Evolutionary conservation across 2,329 filamentous ascomycete genomes (phyloP), one percentile per base, ranked within the genome.

Genomic region (Aspergillus carbonarius): DNA sequence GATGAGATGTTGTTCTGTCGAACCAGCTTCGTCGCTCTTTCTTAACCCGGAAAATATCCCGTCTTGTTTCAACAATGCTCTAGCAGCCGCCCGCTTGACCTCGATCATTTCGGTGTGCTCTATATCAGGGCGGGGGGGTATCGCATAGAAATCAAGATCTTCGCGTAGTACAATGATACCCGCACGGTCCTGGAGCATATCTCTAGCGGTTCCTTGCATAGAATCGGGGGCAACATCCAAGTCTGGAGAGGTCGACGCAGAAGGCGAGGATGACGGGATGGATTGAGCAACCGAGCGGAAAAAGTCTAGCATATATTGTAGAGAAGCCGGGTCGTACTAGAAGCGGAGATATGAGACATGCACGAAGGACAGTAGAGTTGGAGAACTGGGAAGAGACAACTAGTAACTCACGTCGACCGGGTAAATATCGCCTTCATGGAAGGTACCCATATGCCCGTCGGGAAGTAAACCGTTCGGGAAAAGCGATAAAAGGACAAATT

Each of bases 301-400:
- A 78, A 99, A 99, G 70, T 97, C 93, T 64, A 99, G 86, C 95
- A 99, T 99, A 80, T 98, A 99, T 78, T 98, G 92, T 56, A 99
- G 85, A 49, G 93, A 98, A 54, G 88, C 88, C 23, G 95, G 93
- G 76, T 99, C 95, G 79, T 98, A 99, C 95, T 99, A 79, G 68
- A 78, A 79, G 32, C 67, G 60, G 68, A 47, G 40, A 63, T 58
- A 50, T 61, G 51, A 63, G 64, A 46, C 35, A 12, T 37, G 48
- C 17, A 44, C 18, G 17, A 10, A 47, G 17, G 49, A 30, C 18
- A 47, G 9, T 12, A 20, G 15, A 50, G 18, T n/a, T 35, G 25
- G 15, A 10, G 13, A 17, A 15, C 20, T 25, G n/a, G 30, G 13
- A 10, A 37, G 9, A 39, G 37, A 27, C 18, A 9, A 34, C 35